Evolutionary conservation across 805 yeast genomes (phyloP).

Genomic region (Saccharomycopsis fermentans): DNA sequence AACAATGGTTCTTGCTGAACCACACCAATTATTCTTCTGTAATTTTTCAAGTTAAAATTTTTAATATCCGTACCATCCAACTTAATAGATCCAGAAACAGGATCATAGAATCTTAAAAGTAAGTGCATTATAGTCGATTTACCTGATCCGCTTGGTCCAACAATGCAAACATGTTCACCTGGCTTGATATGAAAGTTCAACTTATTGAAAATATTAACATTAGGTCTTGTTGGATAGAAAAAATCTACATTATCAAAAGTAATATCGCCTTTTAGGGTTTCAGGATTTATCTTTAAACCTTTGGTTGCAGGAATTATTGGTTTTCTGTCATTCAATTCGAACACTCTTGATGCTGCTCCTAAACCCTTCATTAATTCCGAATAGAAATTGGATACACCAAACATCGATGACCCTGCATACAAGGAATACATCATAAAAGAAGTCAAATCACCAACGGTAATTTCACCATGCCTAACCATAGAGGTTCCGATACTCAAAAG

Average conservation of each 20-base stretch:
- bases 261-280: constrained; percentile 40
- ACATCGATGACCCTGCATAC: constrained; percentile 86
- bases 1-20: constrained; percentile 90
- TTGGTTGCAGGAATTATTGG: constrained; percentile 60
- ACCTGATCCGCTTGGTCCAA: constrained; percentile 97
- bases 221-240: constrained; percentile 76
- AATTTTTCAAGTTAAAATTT: constrained; percentile 58
- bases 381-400: constrained; percentile 83
- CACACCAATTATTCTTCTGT: constrained; percentile 70
- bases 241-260: constrained; percentile 56
- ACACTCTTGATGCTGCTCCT: constrained; percentile 88
- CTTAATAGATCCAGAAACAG: constrained; percentile 48
- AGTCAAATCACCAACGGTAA: constrained; percentile 81
- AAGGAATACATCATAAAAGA: constrained; percentile 94
- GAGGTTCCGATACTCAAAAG: constrained; percentile 71
- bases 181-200: constrained; percentile 52
- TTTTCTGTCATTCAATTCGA: constrained; percentile 72
- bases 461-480: constrained; percentile 65
- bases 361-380: constrained; percentile 95
- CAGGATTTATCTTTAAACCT: constrained; percentile 39
- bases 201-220: constrained; percentile 51
- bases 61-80: constrained; percentile 57
- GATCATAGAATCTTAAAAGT: constrained; percentile 76
- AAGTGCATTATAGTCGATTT: constrained; percentile 81
- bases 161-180: constrained; percentile 87